These are phyloP conservation scores for Vanderwaltozyma verrucispora DNA, from an alignment of 805 yeast genomes.

Conservation along the genomic window DNA sequence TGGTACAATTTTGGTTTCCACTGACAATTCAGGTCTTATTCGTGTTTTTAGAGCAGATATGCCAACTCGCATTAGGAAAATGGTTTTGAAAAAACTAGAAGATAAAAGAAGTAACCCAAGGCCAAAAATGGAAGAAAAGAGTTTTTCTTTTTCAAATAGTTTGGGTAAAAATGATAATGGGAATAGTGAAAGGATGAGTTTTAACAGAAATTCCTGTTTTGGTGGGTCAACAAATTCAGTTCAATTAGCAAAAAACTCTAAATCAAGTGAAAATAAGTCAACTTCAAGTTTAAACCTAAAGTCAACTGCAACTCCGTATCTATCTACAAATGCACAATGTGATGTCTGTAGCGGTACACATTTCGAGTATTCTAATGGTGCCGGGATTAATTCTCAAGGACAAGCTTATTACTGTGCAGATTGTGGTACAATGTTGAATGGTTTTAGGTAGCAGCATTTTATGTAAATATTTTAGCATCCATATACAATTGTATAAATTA, in stretches of 20 bases:
- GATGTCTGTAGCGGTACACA: conserved; percentile 22
- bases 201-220: no score
- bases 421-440: conserved; percentile 21
- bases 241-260: no score
- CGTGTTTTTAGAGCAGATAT: conserved; percentile 75
- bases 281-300: not conserved
- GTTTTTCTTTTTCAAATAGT: not conserved
- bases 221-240: no score
- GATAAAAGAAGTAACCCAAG: conserved; percentile 1
- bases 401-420: conserved; percentile 18
- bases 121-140: no score
- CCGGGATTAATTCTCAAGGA: conserved; percentile 5
- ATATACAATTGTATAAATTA: no score
- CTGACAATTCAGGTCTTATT: conserved; percentile 64
- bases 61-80: conserved; percentile 39
- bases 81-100: conserved; percentile 18
- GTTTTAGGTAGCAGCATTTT: conserved; percentile 11
- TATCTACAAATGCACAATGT: conserved; percentile 7
- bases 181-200: not conserved
- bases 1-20: conserved; percentile 54
- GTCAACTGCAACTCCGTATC: not conserved
- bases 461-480: not conserved
- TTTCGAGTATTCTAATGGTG: conserved; percentile 9
- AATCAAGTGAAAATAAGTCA: not conserved
- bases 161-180: conserved; percentile 1